Evolutionary conservation across 768 basidiomycete species (phyloP).

Genomic region (Vishniacozyma victoriae): DNA sequence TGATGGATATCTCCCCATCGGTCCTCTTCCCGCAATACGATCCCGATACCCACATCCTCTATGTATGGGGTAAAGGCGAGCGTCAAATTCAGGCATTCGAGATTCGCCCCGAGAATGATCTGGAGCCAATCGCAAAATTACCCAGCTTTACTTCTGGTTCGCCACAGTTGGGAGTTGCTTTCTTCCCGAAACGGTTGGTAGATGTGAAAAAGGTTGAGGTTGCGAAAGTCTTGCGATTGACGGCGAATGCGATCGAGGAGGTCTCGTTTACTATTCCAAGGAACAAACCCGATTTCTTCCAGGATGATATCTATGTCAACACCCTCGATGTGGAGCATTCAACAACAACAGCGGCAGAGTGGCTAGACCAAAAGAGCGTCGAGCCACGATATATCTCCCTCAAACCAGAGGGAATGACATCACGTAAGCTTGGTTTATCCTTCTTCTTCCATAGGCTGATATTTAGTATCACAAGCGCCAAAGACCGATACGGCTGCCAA

Average conservation of each 20-base stretch:
- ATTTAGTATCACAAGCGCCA: conserved; percentile 47
- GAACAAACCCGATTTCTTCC: conserved; percentile 47
- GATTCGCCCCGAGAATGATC: conserved; percentile 21
- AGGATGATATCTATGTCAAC: conserved; percentile 47
- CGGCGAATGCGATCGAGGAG: conserved; percentile 40
- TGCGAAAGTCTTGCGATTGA: conserved; percentile 36
- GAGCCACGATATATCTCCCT: conserved; percentile 20
- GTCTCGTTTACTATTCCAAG: conserved; percentile 46
- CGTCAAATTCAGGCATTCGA: conserved; percentile 45
- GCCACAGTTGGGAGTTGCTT: conserved; percentile 42
- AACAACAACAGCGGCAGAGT: conserved; percentile 20
- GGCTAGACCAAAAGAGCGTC: conserved; percentile 31
- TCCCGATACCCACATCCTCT: conserved; percentile 46
- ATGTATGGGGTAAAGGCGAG: conserved; percentile 48
- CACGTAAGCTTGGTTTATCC: conserved; percentile 25
- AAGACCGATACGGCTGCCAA: conserved; percentile 25
- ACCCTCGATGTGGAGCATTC: conserved; percentile 37
- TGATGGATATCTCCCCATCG: conserved; percentile 47
- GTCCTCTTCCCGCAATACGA: conserved; percentile 47
- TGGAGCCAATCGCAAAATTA: conserved; percentile 33
- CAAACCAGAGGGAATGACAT: conserved; percentile 41
- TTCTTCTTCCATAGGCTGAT: not conserved
- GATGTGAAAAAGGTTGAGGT: conserved; percentile 48
- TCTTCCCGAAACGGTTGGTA: conserved; percentile 41
- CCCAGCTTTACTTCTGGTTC: conserved; percentile 42